Percentiles rank a stretch among this genome's conserved stretches.
Evolutionary conservation across 1,284 basidiomycete genomes (phyloP).

Genomic region (Filobasidium uniguttulatum): DNA sequence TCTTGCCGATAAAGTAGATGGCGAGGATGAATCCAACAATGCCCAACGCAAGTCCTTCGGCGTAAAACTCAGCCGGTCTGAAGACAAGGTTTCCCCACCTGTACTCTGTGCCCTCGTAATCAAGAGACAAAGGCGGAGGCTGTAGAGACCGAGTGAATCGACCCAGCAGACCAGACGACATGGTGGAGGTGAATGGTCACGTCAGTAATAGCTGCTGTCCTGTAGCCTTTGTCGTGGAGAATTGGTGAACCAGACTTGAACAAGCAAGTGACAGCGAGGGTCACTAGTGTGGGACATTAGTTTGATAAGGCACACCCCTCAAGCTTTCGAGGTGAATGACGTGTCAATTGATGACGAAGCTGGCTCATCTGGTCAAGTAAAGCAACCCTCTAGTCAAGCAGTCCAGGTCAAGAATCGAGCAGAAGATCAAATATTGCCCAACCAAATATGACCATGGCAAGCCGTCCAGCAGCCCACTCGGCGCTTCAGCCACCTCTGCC

Average conservation of each 20-base stretch:
- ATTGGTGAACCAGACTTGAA: too few relatives aligned
- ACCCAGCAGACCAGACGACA: not conserved
- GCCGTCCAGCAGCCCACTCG: not conserved
- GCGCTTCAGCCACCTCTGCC: not conserved
- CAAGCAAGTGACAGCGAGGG: too few relatives aligned
- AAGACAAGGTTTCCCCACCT: slow-evolving; percentile 62
- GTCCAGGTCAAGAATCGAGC: too few relatives aligned
- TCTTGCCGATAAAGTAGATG: slow-evolving; percentile 28
- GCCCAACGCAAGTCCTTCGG: slow-evolving; percentile 48
- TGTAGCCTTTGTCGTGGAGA: not conserved
- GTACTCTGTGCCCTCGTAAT: slow-evolving; percentile 52
- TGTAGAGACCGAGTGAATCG: not conserved
- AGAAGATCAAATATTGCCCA: too few relatives aligned
- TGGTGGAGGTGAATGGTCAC: not conserved
- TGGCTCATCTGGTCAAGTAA: too few relatives aligned
- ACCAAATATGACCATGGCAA: too few relatives aligned
- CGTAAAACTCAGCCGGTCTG: slow-evolving; percentile 62
- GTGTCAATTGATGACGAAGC: too few relatives aligned
- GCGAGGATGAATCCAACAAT: slow-evolving; percentile 38
- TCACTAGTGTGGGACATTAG: too few relatives aligned
- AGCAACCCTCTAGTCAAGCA: too few relatives aligned
- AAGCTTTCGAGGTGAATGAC: too few relatives aligned
- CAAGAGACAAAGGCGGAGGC: slow-evolving; percentile 23
- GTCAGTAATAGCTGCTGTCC: not conserved
- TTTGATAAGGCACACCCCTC: too few relatives aligned